Evolutionary conservation across 345 rosid species (phyloP).

Genomic region (Draba incana): DNA sequence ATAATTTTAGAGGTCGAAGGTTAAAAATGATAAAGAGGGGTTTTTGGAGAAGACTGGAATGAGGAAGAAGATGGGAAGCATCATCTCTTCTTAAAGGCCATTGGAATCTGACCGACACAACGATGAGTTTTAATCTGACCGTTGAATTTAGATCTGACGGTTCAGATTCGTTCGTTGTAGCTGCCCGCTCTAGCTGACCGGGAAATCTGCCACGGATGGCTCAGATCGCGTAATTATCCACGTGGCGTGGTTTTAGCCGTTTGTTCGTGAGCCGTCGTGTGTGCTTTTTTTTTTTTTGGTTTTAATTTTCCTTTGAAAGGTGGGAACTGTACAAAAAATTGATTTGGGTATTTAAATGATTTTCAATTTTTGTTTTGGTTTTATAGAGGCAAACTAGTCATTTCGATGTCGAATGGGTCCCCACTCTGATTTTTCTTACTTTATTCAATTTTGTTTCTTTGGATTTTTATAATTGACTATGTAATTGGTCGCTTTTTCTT

Average conservation of each 20-base stretch:
- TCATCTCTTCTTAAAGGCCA: conserved; percentile 38
- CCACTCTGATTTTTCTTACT: conserved; percentile 2
- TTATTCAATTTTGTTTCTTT: not conserved
- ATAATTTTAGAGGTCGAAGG: not conserved
- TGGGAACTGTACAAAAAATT: conserved; percentile 9
- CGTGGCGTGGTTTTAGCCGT: conserved; percentile 33
- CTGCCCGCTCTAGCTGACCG: conserved; percentile 33
- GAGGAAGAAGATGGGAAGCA: conserved; percentile 37
- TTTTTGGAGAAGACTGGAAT: conserved; percentile 23
- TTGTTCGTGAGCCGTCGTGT: conserved; percentile 35
- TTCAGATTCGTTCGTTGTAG: not conserved
- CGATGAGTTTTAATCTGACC: not conserved
- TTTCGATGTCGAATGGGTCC: not conserved
- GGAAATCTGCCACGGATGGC: conserved; percentile 35
- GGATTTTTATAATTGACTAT: not conserved
- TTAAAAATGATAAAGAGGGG: not conserved
- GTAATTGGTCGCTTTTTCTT: conserved; percentile 33
- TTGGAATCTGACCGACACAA: conserved; percentile 33
- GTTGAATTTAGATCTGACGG: conserved; percentile 31
- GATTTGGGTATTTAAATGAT: conserved; percentile 12
- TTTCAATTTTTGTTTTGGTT: not conserved
- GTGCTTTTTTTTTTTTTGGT: not conserved
- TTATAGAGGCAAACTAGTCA: not conserved
- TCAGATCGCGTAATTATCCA: conserved; percentile 24
- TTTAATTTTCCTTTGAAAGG: not conserved